Percentiles rank a stretch among this genome's conserved stretches.
Conservation (phyloP, 169 alveolate genomes). For the Amoebophrya sp. region DNA sequence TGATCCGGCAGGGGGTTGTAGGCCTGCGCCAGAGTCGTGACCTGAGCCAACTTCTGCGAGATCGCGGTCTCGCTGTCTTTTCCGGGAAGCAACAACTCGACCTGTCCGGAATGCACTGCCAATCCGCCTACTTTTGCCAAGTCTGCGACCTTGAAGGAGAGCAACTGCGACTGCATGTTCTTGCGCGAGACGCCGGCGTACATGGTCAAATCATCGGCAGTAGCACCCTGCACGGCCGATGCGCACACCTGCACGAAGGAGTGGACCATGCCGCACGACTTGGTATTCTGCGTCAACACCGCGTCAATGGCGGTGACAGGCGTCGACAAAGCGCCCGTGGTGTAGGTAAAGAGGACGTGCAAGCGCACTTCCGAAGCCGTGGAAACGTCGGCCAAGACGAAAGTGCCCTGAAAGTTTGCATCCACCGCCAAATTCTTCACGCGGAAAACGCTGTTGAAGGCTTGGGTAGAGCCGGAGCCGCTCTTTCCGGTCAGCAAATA, state of each 20-base stretch:
- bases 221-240: neutral
- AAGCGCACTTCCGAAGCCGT: neutral
- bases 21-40: neutral
- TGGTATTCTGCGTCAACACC: neutral
- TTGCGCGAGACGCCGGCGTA: neutral
- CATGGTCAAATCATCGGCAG: neutral
- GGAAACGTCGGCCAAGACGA: neutral
- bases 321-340: neutral
- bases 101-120: neutral
- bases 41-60: neutral
- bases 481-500: neutral
- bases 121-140: neutral
- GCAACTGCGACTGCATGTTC: neutral
- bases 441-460: neutral
- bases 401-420: neutral
- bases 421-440: neutral
- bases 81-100: neutral
- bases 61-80: neutral
- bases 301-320: neutral
- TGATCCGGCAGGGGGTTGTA: neutral
- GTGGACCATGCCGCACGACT: neutral
- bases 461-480: neutral
- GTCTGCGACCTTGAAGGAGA: neutral
- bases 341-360: neutral
- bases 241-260: neutral